Evolutionary conservation across 2,329 filamentous ascomycete species (phyloP), one percentile per base, ranked within the genome.

Genomic region (Pseudocercospora fuligena): DNA sequence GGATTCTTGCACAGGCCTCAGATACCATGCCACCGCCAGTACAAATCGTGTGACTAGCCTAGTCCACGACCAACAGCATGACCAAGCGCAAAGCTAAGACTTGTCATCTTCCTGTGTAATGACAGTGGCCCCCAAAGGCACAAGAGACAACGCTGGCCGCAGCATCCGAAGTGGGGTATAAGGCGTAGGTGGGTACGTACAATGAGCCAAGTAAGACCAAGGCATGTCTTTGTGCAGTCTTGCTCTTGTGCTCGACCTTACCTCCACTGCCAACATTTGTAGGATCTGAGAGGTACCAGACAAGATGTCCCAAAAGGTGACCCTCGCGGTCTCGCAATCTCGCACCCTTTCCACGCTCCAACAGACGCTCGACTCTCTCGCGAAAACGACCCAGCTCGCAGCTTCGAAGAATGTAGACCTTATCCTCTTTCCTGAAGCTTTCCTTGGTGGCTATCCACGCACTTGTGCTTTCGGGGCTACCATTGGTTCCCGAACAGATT

Each of bases 381-480:
- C 89, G 73, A 72, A 78, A 11, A 88, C 91, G 14, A 89, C 91
- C 36, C 81, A 80, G 25, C 80, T 84, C 40, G 93, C 93, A n/a
- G 86, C 89, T 3, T 84, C 77, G 12, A 78, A 82, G 49, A 82
- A 82, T 57, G 82, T 88, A 16, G 82, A 95, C 77, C 84, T 97
- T 59, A 84, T 97, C 29, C 88, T 97, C 61, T 94, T 97, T 68
- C 94, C 94, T 0, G 94, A 98, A 82, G 94, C 94, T 23, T 97
- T 93, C 76, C 85, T 97, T 1, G 94, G 94, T 56, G 94, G 94
- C 1, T 97, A 97, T 77, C 94, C 94, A 19, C 90, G 94, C 11
- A 93, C 90, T 19, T 90, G 89, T 69, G 83, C 83, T 60, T 97
- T 97, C 74, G 93, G 93, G 4, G 89, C 88, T 56, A 85, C 87